These are phyloP conservation scores for Bretziella fagacearum DNA, from an alignment of 2,329 filamentous ascomycete genomes.

Conservation along the genomic window DNA sequence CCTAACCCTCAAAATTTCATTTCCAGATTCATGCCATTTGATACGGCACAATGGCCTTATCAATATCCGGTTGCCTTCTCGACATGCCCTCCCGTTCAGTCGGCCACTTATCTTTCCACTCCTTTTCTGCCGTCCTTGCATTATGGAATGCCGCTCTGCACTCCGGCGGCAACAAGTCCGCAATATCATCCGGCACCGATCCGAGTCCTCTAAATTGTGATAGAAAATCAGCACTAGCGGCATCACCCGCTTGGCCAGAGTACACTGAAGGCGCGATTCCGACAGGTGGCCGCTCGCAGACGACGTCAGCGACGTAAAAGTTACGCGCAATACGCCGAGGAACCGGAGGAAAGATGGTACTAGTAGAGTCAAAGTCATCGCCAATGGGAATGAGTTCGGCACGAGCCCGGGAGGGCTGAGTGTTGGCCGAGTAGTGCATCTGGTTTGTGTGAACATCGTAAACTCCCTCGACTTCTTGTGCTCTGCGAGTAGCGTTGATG, in stretches of 20 bases:
- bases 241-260: conserved; percentile 25
- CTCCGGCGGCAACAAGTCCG: conserved; percentile 47
- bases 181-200: conserved; percentile 47
- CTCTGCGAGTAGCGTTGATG: conserved; percentile 48
- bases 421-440: conserved; percentile 72
- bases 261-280: conserved; percentile 31
- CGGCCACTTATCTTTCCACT: conserved; percentile 63
- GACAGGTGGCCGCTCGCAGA: conserved; percentile 33
- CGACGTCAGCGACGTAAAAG: conserved; percentile 38
- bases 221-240: conserved; percentile 28
- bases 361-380: conserved; percentile 19
- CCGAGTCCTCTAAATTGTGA: conserved; percentile 42
- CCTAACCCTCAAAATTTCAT: too few relatives aligned
- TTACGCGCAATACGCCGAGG: conserved; percentile 35
- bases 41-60: conserved; percentile 47
- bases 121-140: conserved; percentile 44
- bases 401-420: conserved; percentile 75
- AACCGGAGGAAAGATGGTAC: conserved; percentile 30
- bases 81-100: conserved; percentile 21
- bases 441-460: conserved; percentile 91
- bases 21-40: conserved; percentile 27
- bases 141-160: conserved; percentile 57
- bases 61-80: conserved; percentile 37
- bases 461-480: conserved; percentile 51
- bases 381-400: conserved; percentile 41